Evolutionary conservation across 208 protist genomes (phyloP).

Genomic region (Phytomonas serpens): DNA sequence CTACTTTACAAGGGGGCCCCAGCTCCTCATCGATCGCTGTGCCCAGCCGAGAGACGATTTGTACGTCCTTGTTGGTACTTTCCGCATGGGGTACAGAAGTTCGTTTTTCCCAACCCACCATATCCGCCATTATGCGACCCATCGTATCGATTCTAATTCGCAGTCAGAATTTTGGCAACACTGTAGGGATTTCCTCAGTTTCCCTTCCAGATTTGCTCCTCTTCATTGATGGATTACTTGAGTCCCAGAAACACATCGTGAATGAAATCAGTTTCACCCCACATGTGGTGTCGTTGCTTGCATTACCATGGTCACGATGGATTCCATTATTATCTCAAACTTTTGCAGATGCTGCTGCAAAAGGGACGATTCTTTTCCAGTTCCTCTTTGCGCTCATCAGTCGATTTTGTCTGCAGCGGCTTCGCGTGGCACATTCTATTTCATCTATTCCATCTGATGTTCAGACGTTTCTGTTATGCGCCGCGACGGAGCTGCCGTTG

Average conservation of each 20-base stretch:
- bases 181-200: slow-evolving; percentile 12
- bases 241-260: slow-evolving; percentile 42
- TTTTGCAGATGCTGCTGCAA: slow-evolving; percentile 19
- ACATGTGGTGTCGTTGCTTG: slow-evolving; percentile 36
- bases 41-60: slow-evolving; percentile 33
- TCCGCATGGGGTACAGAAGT: slow-evolving; percentile 60
- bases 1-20: slow-evolving; percentile 1
- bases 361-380: slow-evolving; percentile 18
- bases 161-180: neutral
- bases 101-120: slow-evolving; percentile 48
- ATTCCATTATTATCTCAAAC: neutral
- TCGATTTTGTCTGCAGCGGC: slow-evolving; percentile 24
- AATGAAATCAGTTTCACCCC: slow-evolving; percentile 39
- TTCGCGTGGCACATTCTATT: slow-evolving; percentile 34
- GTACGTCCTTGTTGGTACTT: slow-evolving; percentile 64
- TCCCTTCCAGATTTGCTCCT: slow-evolving; percentile 48
- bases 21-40: slow-evolving; percentile 12
- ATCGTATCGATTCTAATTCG: slow-evolving; percentile 28
- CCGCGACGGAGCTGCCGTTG: slow-evolving; percentile 61
- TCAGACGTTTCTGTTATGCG: slow-evolving; percentile 44
- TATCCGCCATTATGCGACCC: slow-evolving; percentile 51
- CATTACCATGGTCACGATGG: slow-evolving; percentile 37
- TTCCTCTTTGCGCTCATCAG: slow-evolving; percentile 1
- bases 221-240: slow-evolving; percentile 53
- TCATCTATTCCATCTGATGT: slow-evolving; percentile 54